Percentiles rank a stretch among this genome's conserved stretches.
Evolutionary conservation across 352 stramenopile species (phyloP).

Genomic region (Pythium sp.): DNA sequence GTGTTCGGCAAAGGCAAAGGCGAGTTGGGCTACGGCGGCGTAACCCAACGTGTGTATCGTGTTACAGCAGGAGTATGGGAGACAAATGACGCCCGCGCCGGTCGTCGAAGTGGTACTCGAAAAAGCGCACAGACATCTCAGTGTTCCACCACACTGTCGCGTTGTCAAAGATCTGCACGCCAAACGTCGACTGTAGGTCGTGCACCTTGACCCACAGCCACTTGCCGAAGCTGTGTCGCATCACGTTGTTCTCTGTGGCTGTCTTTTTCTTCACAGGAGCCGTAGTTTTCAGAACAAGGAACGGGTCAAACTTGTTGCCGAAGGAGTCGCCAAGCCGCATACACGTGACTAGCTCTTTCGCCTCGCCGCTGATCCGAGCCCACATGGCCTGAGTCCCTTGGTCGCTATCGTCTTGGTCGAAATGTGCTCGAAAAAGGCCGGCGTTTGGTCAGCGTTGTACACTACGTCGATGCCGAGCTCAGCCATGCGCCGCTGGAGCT

Average conservation of each 20-base stretch:
- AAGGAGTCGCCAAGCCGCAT: neutral
- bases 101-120: constrained; percentile 5
- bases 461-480: neutral
- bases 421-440: neutral
- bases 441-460: neutral
- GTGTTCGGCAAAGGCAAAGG: too few species aligned
- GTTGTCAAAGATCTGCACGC: neutral
- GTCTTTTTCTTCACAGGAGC: neutral
- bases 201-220: neutral
- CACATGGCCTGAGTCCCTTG: neutral
- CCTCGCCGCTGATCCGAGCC: neutral
- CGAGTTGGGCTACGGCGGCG: too few species aligned
- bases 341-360: neutral
- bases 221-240: neutral
- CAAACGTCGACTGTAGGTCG: neutral
- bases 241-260: neutral
- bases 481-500: neutral
- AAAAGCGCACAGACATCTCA: neutral
- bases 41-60: too few species aligned
- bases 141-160: neutral
- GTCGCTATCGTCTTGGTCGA: neutral
- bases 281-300: neutral
- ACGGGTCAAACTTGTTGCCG: neutral
- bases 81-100: neutral
- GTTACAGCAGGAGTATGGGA: neutral